A percentile compares a stretch with the other conserved stretches of the same genome.
Conservation (phyloP, 2,329 filamentous ascomycete genomes). For the Blastomyces silverae region DNA sequence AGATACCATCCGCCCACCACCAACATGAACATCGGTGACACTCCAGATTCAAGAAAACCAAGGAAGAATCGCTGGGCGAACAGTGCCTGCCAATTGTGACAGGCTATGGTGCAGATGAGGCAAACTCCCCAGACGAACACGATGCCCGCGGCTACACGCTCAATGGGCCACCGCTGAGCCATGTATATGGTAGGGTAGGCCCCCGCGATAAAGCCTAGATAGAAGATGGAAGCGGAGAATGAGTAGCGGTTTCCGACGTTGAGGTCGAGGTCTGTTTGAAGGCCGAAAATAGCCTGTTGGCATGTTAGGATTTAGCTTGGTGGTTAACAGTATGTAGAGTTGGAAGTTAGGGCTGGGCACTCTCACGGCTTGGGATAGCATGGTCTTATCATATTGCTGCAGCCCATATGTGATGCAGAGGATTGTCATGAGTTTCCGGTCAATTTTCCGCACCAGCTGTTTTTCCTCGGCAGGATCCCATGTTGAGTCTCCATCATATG, state of each 20-base stretch:
- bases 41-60: constrained; percentile 55
- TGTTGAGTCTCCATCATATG: constrained; percentile 38
- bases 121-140: constrained; percentile 12
- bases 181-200: constrained; percentile 42
- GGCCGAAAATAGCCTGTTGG: constrained; percentile 33
- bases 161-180: constrained; percentile 44
- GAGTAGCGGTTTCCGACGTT: constrained; percentile 41
- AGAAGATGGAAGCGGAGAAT: constrained; percentile 44
- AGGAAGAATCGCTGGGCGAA: constrained; percentile 61
- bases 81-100: constrained; percentile 49
- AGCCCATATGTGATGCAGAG: constrained; percentile 43
- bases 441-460: constrained; percentile 39
- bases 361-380: constrained; percentile 47
- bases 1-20: constrained; percentile 55
- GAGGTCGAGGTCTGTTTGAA: constrained; percentile 39
- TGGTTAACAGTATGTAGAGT: too few relatives aligned
- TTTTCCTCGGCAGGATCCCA: constrained; percentile 44
- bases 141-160: constrained; percentile 40
- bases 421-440: constrained; percentile 43
- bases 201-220: constrained; percentile 46
- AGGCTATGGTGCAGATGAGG: constrained; percentile 11
- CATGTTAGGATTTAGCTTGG: not conserved
- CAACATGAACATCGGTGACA: constrained; percentile 61
- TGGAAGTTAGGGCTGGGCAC: not conserved
- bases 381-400: constrained; percentile 49